Conservation (phyloP, 768 basidiomycete species). For the Leccinum subgranulosum region DNA sequence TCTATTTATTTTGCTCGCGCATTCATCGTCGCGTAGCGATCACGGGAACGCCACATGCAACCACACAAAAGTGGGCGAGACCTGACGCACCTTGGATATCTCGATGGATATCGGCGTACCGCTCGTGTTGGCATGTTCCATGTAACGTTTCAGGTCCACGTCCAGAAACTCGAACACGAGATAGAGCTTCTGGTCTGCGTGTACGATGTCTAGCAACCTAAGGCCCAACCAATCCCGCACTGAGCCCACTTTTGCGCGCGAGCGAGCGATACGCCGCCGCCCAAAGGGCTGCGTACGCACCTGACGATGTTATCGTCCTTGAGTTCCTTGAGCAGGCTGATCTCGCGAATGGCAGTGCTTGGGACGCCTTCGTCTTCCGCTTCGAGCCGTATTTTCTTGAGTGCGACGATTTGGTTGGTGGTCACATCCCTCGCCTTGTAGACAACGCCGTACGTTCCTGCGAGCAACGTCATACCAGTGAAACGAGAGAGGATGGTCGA, state of each 20-base stretch:
- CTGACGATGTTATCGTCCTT: constrained; percentile 95
- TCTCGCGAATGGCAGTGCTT: constrained; percentile 96
- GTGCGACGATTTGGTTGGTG: constrained; percentile 82
- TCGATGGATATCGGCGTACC: constrained; percentile 69
- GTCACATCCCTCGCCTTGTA: constrained; percentile 90
- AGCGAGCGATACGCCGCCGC: neutral
- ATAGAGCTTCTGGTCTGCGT: constrained; percentile 95
- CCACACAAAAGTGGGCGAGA: neutral
- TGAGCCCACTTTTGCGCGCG: constrained; percentile 7
- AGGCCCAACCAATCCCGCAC: neutral
- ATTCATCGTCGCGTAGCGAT: neutral
- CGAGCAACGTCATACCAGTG: constrained; percentile 31
- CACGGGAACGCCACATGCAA: constrained; percentile 3
- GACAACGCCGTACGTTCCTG: constrained; percentile 97
- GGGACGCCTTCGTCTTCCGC: constrained; percentile 99
- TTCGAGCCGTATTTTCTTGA: constrained; percentile 98
- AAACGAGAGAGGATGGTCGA: neutral
- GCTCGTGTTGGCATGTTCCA: constrained; percentile 78
- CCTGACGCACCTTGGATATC: constrained; percentile 71
- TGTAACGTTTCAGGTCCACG: constrained; percentile 94
- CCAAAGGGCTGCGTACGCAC: constrained; percentile 39
- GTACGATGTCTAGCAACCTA: constrained; percentile 94
- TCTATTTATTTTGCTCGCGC: neutral
- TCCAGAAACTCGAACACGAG: constrained; percentile 98
- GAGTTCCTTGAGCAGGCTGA: constrained; percentile 94